Percentiles rank a stretch among this genome's conserved stretches.
These are phyloP conservation scores for Neonectria faginata DNA, from an alignment of 2,329 filamentous ascomycete genomes.

Conservation along the genomic window DNA sequence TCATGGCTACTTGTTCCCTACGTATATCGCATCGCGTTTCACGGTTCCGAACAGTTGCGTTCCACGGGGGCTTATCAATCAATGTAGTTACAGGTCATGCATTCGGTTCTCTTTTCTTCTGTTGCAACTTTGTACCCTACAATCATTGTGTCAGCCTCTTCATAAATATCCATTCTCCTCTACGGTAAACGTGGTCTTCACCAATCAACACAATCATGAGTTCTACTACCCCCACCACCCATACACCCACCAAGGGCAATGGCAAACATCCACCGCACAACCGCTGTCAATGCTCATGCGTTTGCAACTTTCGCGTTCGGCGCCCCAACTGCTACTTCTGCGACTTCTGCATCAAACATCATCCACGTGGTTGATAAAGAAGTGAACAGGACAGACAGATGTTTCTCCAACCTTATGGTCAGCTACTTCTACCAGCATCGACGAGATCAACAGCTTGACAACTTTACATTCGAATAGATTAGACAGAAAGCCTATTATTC, in stretches of 20 bases:
- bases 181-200: not conserved
- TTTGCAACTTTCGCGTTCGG: not conserved
- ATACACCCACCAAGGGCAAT: not conserved
- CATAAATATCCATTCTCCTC: not conserved
- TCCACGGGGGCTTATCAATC: no score
- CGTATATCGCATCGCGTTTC: no score
- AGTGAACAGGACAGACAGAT: not conserved
- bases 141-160: not conserved
- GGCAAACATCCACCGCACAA: not conserved
- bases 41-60: no score
- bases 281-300: not conserved
- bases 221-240: not conserved
- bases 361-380: not conserved
- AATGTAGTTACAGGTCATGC: no score
- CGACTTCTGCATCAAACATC: not conserved
- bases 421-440: not conserved
- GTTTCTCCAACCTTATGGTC: not conserved
- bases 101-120: not conserved
- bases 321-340: not conserved
- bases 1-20: no score
- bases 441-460: not conserved
- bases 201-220: not conserved
- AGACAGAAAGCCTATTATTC: not conserved
- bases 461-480: not conserved
- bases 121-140: no score